Base-by-base conservation (phyloP, 768 basidiomycete species). In the Steccherinum ochraceum region DNA sequence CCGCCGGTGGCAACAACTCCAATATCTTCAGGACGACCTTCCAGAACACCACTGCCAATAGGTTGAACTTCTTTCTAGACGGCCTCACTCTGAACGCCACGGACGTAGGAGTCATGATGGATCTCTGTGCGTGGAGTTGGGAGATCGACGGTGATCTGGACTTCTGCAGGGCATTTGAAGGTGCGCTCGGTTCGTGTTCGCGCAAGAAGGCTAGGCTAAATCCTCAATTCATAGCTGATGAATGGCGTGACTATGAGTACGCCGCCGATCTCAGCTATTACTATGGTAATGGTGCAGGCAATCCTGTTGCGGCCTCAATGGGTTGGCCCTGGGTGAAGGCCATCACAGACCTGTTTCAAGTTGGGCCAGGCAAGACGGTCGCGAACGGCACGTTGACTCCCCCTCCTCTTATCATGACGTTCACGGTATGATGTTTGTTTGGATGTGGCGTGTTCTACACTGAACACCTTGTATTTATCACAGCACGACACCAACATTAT, bases 401-500 rank as follows among this genome's bases (percentile, higher is more conserved):
- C n/a, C 67, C 73, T 1, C 57, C 72, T 0, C 60, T 76, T 3
- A 60, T 74, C 40, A 70, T 75, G 69, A 67, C 71, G 23, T 72
- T 74, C 56, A 74, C 73, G 12, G 72, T 73, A 52, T 48, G 59
- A 51, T 18, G 12, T 26, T n/a, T 16, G 12, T 16, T 21, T 35
- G 30, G 30, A 41, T 45, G 16, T 3, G 40, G 20, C 16, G 24
- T 4, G 40, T n/a, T 10, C 39, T 12, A 11, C 19, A 24, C 35
- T 40, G 20, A 46, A 45, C 45, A 25, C 12, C 12, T 25, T 5
- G 20, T 16, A 1, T 24, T 24, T 50, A 1, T 18, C 18, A 19
- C 24, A 74, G 73, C 73, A 74, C 58, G 72, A 74, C 56, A 74
- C 74, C 59, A 66, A 74, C 55, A 60, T 74, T 10, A 71, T 73